A percentile compares a stretch with the other conserved stretches of the same genome.
phyloP scores from a whole-genome alignment of 768 basidiomycete species.

The Leucocoprinus sp. region DNA sequence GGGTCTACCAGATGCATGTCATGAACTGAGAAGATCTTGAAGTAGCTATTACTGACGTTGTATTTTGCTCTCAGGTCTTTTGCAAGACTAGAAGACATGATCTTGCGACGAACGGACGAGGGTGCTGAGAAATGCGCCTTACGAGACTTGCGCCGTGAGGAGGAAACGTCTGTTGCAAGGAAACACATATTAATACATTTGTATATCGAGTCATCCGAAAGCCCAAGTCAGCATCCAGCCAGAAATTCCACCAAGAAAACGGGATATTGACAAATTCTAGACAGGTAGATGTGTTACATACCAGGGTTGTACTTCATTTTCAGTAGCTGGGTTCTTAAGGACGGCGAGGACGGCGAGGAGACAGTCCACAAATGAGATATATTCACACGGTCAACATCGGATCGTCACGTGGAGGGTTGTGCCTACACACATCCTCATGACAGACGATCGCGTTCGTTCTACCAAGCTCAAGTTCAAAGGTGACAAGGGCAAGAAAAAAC shows the following conservation, averaged over 20 bases:
- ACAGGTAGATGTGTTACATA: constrained; percentile 36
- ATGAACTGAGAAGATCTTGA: neutral
- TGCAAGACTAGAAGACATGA: constrained; percentile 93
- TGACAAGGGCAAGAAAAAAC: constrained; percentile 77
- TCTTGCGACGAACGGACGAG: constrained; percentile 91
- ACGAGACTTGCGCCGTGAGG: constrained; percentile 94
- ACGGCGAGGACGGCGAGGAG: constrained; percentile 44
- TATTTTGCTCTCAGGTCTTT: constrained; percentile 93
- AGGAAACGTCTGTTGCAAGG: constrained; percentile 61
- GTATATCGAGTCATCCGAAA: constrained; percentile 16
- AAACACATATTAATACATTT: constrained; percentile 24
- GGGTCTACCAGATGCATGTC: constrained; percentile 43
- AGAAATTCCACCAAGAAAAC: constrained; percentile 21
- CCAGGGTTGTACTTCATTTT: constrained; percentile 80
- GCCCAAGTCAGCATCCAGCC: constrained; percentile 45
- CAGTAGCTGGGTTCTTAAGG: constrained; percentile 46
- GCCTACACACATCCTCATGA: too few species aligned
- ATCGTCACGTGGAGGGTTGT: constrained; percentile 30
- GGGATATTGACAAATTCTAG: constrained; percentile 16
- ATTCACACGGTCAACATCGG: constrained; percentile 30
- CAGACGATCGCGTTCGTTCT: constrained; percentile 48
- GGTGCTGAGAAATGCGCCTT: constrained; percentile 97
- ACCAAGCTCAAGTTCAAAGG: constrained; percentile 86
- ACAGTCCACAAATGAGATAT: constrained; percentile 8
- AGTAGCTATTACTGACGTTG: constrained; percentile 50